Evolutionary conservation across 257 asterid genomes (phyloP), one percentile per base, ranked within the genome.

Genomic region (Paulownia fortunei): DNA sequence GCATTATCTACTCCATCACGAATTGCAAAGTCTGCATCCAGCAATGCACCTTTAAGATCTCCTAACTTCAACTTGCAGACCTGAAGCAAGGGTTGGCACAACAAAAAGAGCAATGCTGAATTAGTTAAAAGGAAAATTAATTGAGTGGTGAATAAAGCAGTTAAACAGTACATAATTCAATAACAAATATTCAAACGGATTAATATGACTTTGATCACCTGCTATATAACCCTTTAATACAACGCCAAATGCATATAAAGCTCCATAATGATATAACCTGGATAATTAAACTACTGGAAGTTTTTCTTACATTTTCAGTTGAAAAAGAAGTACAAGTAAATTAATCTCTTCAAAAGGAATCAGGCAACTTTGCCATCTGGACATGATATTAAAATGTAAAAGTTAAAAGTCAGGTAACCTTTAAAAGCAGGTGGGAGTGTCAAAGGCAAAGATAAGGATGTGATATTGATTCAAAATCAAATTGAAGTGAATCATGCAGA

Each of bases 21-120:
- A 82, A 92, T 87, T 18, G 97, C 98, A 83, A 90, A 90, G 54
- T 92, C 94, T 60, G 96, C 87, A 78, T 93, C 98, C 73, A 77
- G 69, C 78, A 91, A 89, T 68, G 98, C 98, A 59, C 98, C 98
- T 82, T 86, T 82, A 70, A 83, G 84, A 84, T 93, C 93, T 80
- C 98, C 98, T 44, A 89, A 77, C 88, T 92, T 93, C 84, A 93
- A 71, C 84, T 91, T 93, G 84, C 95, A 93, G 82, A 91, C 86
- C 98, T 93, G 75, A 12, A 65, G 51, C 42, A 68, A 82, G 61
- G 63, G 62, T 69, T 21, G 55, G 62, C 61, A 81, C 58, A 52
- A 54, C 44, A 34, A 52, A 10, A 49, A 71, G 24, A 37, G 66
- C 41, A 59, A 23, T 49, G 6, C 77, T 27, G 12, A 39, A 36